Evolutionary conservation across 106 monocot genomes (phyloP).

Genomic region (Acorus gramineus): DNA sequence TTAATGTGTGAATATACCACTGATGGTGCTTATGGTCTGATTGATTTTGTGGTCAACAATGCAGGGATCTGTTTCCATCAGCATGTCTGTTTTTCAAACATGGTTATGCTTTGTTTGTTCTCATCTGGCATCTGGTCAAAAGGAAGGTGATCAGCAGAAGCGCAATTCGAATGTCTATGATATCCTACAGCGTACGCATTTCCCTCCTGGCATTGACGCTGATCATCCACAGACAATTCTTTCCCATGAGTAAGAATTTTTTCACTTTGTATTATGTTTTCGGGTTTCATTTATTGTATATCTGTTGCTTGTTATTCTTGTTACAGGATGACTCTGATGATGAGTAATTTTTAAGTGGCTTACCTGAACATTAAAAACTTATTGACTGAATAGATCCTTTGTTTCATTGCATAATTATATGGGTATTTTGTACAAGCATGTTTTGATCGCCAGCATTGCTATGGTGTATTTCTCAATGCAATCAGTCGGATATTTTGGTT

Average conservation of each 20-base stretch:
- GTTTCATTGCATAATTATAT: too few species aligned
- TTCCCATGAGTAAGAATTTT: neutral
- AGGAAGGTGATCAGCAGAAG: neutral
- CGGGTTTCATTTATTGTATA: neutral
- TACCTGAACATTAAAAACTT: neutral
- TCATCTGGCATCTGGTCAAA: neutral
- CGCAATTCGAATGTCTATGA: neutral
- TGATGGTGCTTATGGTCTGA: neutral
- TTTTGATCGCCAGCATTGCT: neutral
- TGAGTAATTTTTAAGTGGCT: neutral
- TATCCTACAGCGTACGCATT: neutral
- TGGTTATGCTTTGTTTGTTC: neutral
- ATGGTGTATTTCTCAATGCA: slow-evolving; percentile 7
- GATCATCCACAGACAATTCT: neutral
- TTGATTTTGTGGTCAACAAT: neutral
- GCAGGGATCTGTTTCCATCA: neutral
- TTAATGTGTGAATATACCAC: too few species aligned
- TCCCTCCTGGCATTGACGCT: neutral
- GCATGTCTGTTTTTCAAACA: neutral
- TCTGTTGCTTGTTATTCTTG: too few species aligned
- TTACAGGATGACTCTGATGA: too few species aligned
- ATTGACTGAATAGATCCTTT: neutral
- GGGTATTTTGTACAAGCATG: too few species aligned
- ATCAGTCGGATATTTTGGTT: neutral
- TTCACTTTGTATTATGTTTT: neutral